phyloP scores from a whole-genome alignment of 768 basidiomycete species.

The Boletus fagicola region DNA sequence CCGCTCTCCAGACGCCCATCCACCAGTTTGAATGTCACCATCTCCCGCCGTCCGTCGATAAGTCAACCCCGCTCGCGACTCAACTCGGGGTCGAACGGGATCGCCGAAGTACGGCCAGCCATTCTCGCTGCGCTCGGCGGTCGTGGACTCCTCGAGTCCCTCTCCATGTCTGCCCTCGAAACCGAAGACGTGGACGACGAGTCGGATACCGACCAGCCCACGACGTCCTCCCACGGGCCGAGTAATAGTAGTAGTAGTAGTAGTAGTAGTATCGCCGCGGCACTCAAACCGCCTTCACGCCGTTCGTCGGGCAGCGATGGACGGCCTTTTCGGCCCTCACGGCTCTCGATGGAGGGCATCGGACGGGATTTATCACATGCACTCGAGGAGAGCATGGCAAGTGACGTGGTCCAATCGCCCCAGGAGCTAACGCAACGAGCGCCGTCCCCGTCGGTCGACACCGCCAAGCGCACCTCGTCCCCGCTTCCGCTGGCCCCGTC shows the following conservation, averaged over 20 bases:
- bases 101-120: constrained; percentile 22
- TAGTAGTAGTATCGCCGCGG: not conserved
- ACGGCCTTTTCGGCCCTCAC: constrained; percentile 13
- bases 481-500: not conserved
- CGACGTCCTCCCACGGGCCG: not conserved
- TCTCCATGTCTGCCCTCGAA: constrained; percentile 55
- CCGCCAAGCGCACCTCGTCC: constrained; percentile 4
- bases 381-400: constrained; percentile 24
- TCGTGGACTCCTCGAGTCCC: constrained; percentile 38
- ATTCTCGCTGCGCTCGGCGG: constrained; percentile 26
- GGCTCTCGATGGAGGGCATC: constrained; percentile 33
- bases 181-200: constrained; percentile 39
- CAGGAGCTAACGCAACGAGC: not conserved
- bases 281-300: constrained; percentile 5
- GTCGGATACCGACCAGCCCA: constrained; percentile 20
- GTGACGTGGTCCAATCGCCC: not conserved
- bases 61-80: constrained; percentile 26
- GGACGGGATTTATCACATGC: constrained; percentile 32
- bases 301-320: constrained; percentile 11
- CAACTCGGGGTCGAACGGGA: constrained; percentile 19
- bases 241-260: not conserved
- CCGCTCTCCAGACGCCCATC: constrained; percentile 24
- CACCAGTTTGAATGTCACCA: constrained; percentile 28
- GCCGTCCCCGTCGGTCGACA: not conserved
- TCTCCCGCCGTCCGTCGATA: constrained; percentile 29